phyloP scores from a whole-genome alignment of 1,284 basidiomycete species.

The Papiliotrema fonsecae region DNA sequence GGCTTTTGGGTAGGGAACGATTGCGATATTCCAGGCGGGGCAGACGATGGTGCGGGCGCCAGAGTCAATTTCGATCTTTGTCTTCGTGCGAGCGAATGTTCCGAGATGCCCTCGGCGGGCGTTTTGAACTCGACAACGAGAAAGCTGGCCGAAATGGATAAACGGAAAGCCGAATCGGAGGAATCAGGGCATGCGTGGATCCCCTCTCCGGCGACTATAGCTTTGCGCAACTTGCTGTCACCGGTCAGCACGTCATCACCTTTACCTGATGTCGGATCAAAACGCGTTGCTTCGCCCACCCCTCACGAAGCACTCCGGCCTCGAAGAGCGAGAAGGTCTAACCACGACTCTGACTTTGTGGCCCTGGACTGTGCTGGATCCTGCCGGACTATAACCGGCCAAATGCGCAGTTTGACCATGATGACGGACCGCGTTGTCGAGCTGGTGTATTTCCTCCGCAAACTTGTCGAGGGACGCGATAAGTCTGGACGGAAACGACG shows the following conservation, averaged over 20 bases:
- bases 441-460: slow-evolving; percentile 41
- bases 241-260: slow-evolving; percentile 12
- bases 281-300: slow-evolving; percentile 18
- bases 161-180: slow-evolving; percentile 12
- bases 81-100: slow-evolving; percentile 45
- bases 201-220: slow-evolving; percentile 40
- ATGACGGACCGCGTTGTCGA: slow-evolving; percentile 44
- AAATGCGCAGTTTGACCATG: slow-evolving; percentile 30
- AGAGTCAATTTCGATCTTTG: slow-evolving; percentile 38
- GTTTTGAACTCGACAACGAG: slow-evolving; percentile 22
- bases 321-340: slow-evolving; percentile 9
- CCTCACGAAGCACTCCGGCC: slow-evolving; percentile 10
- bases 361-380: slow-evolving; percentile 41
- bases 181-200: slow-evolving; percentile 22
- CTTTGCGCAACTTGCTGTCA: slow-evolving; percentile 42
- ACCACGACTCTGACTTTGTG: slow-evolving; percentile 28
- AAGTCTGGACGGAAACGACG: slow-evolving; percentile 27
- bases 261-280: slow-evolving; percentile 15
- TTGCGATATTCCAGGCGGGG: slow-evolving; percentile 44
- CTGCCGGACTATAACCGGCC: slow-evolving; percentile 40
- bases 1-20: slow-evolving; percentile 55
- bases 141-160: slow-evolving; percentile 32
- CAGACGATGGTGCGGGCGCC: slow-evolving; percentile 34
- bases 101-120: slow-evolving; percentile 40
- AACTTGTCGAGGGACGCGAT: slow-evolving; percentile 39